Percentiles rank a stretch among this genome's conserved stretches.
These are phyloP conservation scores for Syzygium jambos DNA, from an alignment of 345 rosid genomes.

Conservation along the genomic window DNA sequence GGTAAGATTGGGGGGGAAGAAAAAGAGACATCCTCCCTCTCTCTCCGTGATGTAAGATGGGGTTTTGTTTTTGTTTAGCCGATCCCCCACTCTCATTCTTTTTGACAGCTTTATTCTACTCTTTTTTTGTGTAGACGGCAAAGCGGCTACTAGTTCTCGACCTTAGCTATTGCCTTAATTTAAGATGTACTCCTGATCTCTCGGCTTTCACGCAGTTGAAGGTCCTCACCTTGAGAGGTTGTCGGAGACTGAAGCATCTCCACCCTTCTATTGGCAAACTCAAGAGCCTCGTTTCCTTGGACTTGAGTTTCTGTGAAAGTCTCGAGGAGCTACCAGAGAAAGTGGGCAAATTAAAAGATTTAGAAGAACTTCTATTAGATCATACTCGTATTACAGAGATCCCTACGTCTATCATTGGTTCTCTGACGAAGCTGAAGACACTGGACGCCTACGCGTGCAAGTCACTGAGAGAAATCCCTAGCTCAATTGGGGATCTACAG, in stretches of 20 bases:
- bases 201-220: not conserved
- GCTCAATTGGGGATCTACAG: too few species aligned
- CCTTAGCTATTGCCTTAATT: accelerated
- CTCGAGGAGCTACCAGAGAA: not conserved
- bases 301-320: accelerated
- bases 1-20: not conserved
- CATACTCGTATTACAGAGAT: too few species aligned
- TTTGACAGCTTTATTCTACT: not conserved
- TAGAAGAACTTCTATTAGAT: accelerated
- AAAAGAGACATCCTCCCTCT: not conserved
- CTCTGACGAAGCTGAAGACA: too few species aligned
- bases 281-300: not conserved
- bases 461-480: too few species aligned
- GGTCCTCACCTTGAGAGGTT: accelerated
- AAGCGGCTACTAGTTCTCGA: accelerated
- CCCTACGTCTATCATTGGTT: too few species aligned
- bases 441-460: accelerated
- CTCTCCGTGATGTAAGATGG: not conserved
- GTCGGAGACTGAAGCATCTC: accelerated
- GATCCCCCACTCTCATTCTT: not conserved
- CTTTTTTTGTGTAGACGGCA: accelerated
- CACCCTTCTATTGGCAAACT: not conserved
- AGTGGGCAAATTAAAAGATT: not conserved
- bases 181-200: not conserved
- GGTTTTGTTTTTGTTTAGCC: not conserved